Conservation (phyloP, 2,329 filamentous ascomycete species). For the Cercospora sp. region DNA sequence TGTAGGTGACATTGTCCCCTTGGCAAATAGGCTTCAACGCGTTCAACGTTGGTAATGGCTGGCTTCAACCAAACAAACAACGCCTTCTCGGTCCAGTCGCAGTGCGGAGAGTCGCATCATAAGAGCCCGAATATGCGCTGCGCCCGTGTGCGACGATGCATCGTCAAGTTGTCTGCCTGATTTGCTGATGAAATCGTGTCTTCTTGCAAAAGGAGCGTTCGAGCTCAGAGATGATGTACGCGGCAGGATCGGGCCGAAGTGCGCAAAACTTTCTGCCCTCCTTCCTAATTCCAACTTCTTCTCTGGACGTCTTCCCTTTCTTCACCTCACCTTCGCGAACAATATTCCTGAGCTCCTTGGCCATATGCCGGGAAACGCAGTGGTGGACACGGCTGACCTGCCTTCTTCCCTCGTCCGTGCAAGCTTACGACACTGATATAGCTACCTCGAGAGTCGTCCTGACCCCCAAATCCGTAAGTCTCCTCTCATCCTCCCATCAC, state of each 20-base stretch:
- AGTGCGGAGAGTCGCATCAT: not conserved
- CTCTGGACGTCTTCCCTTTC: not conserved
- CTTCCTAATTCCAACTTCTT: not conserved
- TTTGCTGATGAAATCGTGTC: conserved; percentile 5
- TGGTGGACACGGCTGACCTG: not conserved
- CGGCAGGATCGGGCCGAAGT: not conserved
- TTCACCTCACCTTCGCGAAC: not conserved
- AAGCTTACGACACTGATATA: too few species aligned
- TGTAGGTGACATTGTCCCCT: conserved; percentile 14
- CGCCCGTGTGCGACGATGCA: conserved; percentile 4
- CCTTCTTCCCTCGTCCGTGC: too few species aligned
- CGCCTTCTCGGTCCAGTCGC: not conserved
- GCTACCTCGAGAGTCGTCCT: too few species aligned
- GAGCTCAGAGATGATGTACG: not conserved
- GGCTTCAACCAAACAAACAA: not conserved
- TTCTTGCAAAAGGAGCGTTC: conserved; percentile 4
- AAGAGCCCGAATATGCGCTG: not conserved
- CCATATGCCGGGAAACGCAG: not conserved
- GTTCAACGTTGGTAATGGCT: not conserved
- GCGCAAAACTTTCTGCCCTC: not conserved
- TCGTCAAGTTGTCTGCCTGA: not conserved
- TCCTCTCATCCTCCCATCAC: not conserved
- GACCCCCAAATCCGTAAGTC: not conserved
- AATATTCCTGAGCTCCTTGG: not conserved
- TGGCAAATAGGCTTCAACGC: conserved; percentile 10